These are phyloP conservation scores for Hirsutella minnesotensis DNA, from an alignment of 2,329 filamentous ascomycete species.

Conservation along the genomic window DNA sequence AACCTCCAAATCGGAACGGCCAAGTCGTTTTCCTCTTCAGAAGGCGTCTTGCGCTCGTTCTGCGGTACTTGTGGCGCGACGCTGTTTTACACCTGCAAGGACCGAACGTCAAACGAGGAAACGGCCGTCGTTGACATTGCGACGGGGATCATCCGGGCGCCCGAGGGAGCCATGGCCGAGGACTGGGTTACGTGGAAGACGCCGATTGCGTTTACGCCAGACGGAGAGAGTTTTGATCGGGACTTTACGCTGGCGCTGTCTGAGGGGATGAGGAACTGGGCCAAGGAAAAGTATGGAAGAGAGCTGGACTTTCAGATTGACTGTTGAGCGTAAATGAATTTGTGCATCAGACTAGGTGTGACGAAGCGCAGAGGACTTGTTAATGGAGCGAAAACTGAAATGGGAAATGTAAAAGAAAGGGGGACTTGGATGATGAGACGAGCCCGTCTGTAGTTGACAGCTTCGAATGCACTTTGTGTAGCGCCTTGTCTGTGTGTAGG, in stretches of 20 bases:
- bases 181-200: conserved; percentile 35
- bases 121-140: conserved; percentile 28
- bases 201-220: conserved; percentile 18
- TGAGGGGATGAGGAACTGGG: conserved; percentile 26
- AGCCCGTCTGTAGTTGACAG: no score
- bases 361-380: no score
- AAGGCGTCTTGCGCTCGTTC: conserved; percentile 27
- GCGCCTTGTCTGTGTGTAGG: no score
- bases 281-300: conserved; percentile 21
- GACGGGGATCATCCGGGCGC: conserved; percentile 30
- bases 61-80: conserved; percentile 35
- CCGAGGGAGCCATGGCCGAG: conserved; percentile 29
- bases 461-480: no score
- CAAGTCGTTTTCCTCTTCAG: conserved; percentile 28
- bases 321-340: no score
- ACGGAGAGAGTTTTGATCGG: conserved; percentile 23
- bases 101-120: conserved; percentile 15
- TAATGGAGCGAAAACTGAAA: no score
- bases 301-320: conserved; percentile 13
- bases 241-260: conserved; percentile 22
- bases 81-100: conserved; percentile 21
- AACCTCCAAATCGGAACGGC: conserved; percentile 29
- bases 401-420: no score
- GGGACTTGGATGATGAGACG: no score
- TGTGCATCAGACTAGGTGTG: no score